A percentile compares a stretch with the other conserved stretches of the same genome.
Evolutionary conservation across 768 basidiomycete species (phyloP).

Genomic region (Cystofilobasidium ferigula): DNA sequence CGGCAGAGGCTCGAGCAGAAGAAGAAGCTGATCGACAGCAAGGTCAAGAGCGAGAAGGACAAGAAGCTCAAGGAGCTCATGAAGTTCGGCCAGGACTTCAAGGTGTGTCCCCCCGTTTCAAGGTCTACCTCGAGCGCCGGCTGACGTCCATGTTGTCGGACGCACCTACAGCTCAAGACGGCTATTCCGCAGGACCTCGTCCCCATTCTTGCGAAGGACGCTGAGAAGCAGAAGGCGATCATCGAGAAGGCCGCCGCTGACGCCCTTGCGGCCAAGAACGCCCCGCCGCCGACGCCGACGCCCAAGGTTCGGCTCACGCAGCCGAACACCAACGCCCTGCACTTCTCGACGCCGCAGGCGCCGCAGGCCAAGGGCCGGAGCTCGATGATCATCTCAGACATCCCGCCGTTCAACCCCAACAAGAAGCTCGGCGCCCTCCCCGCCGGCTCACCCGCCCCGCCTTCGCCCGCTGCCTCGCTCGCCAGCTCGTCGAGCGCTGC

Average conservation of each 20-base stretch:
- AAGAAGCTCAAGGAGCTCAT: slow-evolving; percentile 83
- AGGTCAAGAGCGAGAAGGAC: slow-evolving; percentile 82
- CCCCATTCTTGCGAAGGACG: slow-evolving; percentile 83
- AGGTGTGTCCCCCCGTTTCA: slow-evolving; percentile 46
- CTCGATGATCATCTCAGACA: slow-evolving; percentile 72
- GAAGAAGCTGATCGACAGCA: slow-evolving; percentile 56
- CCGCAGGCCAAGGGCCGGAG: slow-evolving; percentile 36
- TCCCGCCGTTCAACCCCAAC: slow-evolving; percentile 78
- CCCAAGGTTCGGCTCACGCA: slow-evolving; percentile 21
- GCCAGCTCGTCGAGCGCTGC: slow-evolving; percentile 38
- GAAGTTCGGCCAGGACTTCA: slow-evolving; percentile 88
- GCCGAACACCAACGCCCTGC: slow-evolving; percentile 6
- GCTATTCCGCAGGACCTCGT: slow-evolving; percentile 92
- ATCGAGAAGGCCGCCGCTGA: slow-evolving; percentile 36
- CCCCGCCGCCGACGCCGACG: background rate
- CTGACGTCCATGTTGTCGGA: background rate
- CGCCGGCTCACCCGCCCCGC: slow-evolving; percentile 39
- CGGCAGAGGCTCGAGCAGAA: slow-evolving; percentile 82
- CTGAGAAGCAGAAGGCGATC: slow-evolving; percentile 74
- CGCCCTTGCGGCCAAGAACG: slow-evolving; percentile 33
- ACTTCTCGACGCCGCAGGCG: slow-evolving; percentile 19
- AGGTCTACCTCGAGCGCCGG: background rate
- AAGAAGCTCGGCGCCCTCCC: slow-evolving; percentile 31
- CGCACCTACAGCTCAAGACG: slow-evolving; percentile 60
- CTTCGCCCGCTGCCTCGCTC: slow-evolving; percentile 45